Evolutionary conservation across 768 basidiomycete species (phyloP).

Genomic region (Russula abietina): DNA sequence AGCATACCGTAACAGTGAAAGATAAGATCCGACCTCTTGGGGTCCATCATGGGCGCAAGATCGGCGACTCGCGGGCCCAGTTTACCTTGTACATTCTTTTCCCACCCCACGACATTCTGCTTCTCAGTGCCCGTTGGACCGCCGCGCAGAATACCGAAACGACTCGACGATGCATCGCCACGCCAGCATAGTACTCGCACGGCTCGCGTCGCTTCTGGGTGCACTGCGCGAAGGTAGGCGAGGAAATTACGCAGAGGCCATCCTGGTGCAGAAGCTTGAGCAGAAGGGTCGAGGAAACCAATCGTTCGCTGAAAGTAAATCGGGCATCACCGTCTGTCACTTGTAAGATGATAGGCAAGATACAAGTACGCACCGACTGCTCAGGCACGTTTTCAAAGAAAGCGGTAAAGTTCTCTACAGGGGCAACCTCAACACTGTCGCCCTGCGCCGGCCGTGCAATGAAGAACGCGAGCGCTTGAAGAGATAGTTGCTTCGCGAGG

Average conservation of each 20-base stretch:
- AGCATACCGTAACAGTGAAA: neutral
- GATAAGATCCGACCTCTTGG: conserved; percentile 47
- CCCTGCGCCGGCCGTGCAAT: conserved; percentile 41
- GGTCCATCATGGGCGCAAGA: conserved; percentile 95
- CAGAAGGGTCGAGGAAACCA: conserved; percentile 67
- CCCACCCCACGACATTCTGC: conserved; percentile 87
- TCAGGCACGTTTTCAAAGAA: conserved; percentile 50
- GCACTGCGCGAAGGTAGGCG: conserved; percentile 61
- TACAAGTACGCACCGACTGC: conserved; percentile 37
- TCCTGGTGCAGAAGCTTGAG: conserved; percentile 49
- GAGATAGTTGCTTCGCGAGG: conserved; percentile 40
- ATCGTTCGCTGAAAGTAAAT: conserved; percentile 28
- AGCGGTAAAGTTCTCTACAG: conserved; percentile 48
- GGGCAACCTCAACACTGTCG: conserved; percentile 39
- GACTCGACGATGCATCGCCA: conserved; percentile 54
- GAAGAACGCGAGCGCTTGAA: conserved; percentile 50
- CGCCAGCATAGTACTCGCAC: conserved; percentile 76
- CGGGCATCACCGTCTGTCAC: neutral
- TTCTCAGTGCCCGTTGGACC: conserved; percentile 30
- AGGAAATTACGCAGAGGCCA: conserved; percentile 95
- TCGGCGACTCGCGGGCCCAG: conserved; percentile 84
- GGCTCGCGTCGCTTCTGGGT: conserved; percentile 43
- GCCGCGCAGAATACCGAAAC: conserved; percentile 48
- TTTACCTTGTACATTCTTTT: conserved; percentile 85
- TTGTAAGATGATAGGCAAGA: neutral